These are phyloP conservation scores for Nectriaceae sp. DNA, from an alignment of 2,329 filamentous ascomycete genomes.

Conservation along the genomic window DNA sequence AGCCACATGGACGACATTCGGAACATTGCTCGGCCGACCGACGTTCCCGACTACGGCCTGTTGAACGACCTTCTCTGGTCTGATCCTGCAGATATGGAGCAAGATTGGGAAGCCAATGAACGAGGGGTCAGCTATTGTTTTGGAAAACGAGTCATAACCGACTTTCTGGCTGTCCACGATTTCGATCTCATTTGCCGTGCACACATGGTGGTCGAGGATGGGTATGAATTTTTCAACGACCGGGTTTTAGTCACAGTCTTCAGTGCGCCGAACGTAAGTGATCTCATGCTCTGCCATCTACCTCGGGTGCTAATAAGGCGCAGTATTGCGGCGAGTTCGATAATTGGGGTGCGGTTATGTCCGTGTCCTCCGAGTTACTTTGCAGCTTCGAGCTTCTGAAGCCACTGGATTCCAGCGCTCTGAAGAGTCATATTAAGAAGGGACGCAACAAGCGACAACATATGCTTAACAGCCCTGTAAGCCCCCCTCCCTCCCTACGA, in stretches of 20 bases:
- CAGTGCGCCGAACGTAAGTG: slow-evolving; percentile 90
- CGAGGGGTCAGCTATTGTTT: slow-evolving; percentile 98
- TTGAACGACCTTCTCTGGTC: slow-evolving; percentile 97
- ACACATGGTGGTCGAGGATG: slow-evolving; percentile 99
- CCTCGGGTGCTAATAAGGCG: slow-evolving; percentile 26
- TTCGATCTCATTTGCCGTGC: slow-evolving; percentile 97
- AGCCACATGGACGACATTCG: slow-evolving; percentile 98
- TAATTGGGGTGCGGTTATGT: slow-evolving; percentile 99
- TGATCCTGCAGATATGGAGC: slow-evolving; percentile 96
- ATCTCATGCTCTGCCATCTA: not conserved
- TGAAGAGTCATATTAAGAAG: slow-evolving; percentile 99
- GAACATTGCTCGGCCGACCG: slow-evolving; percentile 91
- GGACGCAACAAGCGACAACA: slow-evolving; percentile 91
- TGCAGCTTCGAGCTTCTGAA: slow-evolving; percentile 98
- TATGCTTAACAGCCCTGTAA: slow-evolving; percentile 94
- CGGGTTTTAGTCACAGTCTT: slow-evolving; percentile 95
- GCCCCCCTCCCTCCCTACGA: slow-evolving; percentile 40
- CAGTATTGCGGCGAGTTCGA: slow-evolving; percentile 99
- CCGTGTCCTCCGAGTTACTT: slow-evolving; percentile 86
- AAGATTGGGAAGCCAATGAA: slow-evolving; percentile 97
- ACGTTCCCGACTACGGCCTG: slow-evolving; percentile 94
- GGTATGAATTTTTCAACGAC: slow-evolving; percentile 98
- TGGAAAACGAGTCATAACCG: slow-evolving; percentile 95
- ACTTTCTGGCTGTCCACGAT: slow-evolving; percentile 91
- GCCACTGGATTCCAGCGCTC: slow-evolving; percentile 88